Base-by-base conservation (phyloP, 2,329 filamentous ascomycete species). In the Talaromyces marneffei region DNA sequence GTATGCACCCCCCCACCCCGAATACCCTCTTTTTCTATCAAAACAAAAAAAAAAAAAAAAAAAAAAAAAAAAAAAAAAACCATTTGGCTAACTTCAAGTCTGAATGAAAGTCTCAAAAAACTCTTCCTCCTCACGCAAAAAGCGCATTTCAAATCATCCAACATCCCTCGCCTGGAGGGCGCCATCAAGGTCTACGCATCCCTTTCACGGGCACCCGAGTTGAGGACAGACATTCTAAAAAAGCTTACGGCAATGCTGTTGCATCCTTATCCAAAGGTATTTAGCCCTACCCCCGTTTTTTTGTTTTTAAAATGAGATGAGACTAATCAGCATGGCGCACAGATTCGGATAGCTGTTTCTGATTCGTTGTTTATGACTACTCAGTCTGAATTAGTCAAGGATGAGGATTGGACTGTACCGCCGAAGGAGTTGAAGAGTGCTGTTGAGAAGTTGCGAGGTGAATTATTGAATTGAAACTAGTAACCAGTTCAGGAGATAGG, bases 231-330 rank as follows among this genome's bases (percentile, higher is more conserved):
- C 20, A 88, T 88, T 3, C 74, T 86, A 59, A 86, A 83, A 70
- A 90, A 92, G 72, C 77, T 97, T 42, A 83, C 83, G 0, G 85
- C 83, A 23, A 84, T 96, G 79, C 78, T 96, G 65, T 75, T 85
- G 61, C 93, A 96, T 77, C 90, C 91, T 0, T 96, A 91, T 80
- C 91, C 92, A 5, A 84, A 84, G 68, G 86, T 95, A 8, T 58
- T 16, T 31, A n/a, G n/a, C 6, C 35, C 23, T 1, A 14, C 23
- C n/a, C 68, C 61, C 33, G 4, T 35, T 40, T 35, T 12, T 18
- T 18, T 20, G 31, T 40, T 35, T 12, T 18, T 18, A n/a, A 9
- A 6, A 33, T 2, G 9, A 20, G 9, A 52, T 3, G 9, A 31
- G 9, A 20, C 48, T 52, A 52, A 52, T 33, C 9, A 7, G 2